Evolutionary conservation across 1,284 basidiomycete species (phyloP), one percentile per base, ranked within the genome.

Genomic region (Ganoderma resinaceum): DNA sequence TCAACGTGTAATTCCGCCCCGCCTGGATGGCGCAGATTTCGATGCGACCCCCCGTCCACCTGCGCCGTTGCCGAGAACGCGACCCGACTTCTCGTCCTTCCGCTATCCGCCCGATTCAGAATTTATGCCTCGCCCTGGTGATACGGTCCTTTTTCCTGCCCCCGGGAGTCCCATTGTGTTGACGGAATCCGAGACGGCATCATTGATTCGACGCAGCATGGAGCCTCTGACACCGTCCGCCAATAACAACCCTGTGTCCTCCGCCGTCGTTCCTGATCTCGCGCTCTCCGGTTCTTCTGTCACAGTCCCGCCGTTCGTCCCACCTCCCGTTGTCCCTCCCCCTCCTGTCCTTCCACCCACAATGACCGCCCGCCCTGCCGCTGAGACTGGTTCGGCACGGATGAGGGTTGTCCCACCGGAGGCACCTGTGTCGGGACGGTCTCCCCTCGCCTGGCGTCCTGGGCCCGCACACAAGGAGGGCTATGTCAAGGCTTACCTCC

Each of bases 1-100:
- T 12, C 70, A 68, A 35, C 75, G 71, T 55, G 65, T 75, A 12
- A 59, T 76, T 3, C 74, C 74, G 26, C 72, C 69, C 18, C 62
- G 40, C 23, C 67, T 61, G 42, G 61, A 63, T 0, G 49, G 60
- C n/a, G 55, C 61, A 26, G 69, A 72, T 31, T 31, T 53, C 33
- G 67, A 69, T 29, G 52, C 31, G 7, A 72, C 71, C 16, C 71
- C 71, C 2, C 67, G 71, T 1, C 66, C 66, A 8, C 57, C 62
- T 23, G 31, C n/a, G 14, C 12, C 61, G 46, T 9, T 38, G 5
- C 49, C 43, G 8, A 33, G 42, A 26, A 23, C 29, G 3, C 16
- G 31, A 23, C 59, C 43, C 20, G 26, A 38, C 43, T 26, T 53
- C 6, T 16, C 33, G 35, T 26, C 26, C 23, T 26, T 43, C 52